Base-by-base conservation (phyloP, 768 basidiomycete genomes). In the Boletellus sp. region DNA sequence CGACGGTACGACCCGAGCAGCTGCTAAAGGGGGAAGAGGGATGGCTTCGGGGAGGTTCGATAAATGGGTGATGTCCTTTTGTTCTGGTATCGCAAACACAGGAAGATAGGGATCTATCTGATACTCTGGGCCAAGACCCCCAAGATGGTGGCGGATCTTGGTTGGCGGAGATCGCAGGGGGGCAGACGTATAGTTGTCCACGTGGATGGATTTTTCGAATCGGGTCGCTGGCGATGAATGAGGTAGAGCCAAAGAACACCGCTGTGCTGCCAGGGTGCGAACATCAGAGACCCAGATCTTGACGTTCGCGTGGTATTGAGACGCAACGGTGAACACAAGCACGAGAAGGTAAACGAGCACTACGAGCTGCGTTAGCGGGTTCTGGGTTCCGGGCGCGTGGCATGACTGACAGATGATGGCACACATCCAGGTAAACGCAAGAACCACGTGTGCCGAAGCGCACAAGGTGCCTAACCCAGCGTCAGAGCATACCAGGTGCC, bases 401-500 rank as follows among this genome's bases (percentile, higher is more conserved):
- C 22, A 46, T 23, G 23, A 72, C 78, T 48, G 48, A 81, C 79
- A 60, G 31, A 65, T 62, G 39, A 65, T 45, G 23, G 74, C 67
- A 56, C 67, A 74, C 36, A 72, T 66, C 84, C 84, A 86, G 44
- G 79, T 72, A 57, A 87, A 84, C 3, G 76, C 81, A 52, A 81
- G 68, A 24, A 88, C 68, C 24, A 84, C 71, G 39, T 67, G 72
- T 19, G 74, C 72, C 9, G 87, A 86, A 6, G 68, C 64, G 59
- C 86, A 90, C 5, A 37, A 12, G 9, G 42, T 38, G 32, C 10
- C 48, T 59, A 24, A 32, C 3, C 3, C 16, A 23, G 32, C 12
- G 43, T 59, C 31, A 56, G 52, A 44, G n/a, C 10, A 3, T n/a
- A 16, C 24, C 9, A 37, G n/a, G 34, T 32, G 9, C 43, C 32